Evolutionary conservation across 768 basidiomycete species (phyloP), one percentile per base, ranked within the genome.

Genomic region (Terana coerulea): DNA sequence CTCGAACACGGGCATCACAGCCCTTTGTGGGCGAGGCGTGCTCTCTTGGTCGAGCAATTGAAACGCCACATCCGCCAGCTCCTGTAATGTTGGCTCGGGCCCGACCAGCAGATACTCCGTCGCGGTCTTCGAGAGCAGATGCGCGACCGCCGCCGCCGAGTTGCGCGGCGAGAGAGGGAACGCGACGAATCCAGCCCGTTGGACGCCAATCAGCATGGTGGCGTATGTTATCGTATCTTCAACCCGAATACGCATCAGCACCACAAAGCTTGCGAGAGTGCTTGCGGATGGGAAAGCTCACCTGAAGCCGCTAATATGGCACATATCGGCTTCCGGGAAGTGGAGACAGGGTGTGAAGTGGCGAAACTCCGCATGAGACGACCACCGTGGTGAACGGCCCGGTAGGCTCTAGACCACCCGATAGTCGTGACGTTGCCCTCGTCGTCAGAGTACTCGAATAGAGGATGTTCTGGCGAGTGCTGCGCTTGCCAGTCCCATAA

Each of bases 401-500:
- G 39, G n/a, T 19, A 17, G 10, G 36, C 51, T n/a, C 53, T 46
- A 1, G 49, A 28, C 57, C 57, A 61, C 15, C 26, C 37, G 34
- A 64, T 53, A 3, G 39, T 37, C 22, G 33, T 46, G 33, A 34
- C 19, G 14, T 17, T 21, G 9, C 59, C 57, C 7, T 43, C 35
- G 15, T 41, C 55, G 35, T 63, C 60, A 2, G 54, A 52, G 49
- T 56, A 67, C 14, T 59, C 48, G 45, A 67, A 69, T 25, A 68
- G 19, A 11, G 67, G 65, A 51, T 72, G 69, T 15, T 60, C 47
- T 1, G 67, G 61, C 12, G 59, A 61, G 49, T 69, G 45, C 22
- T 56, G 34, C 3, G 51, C 40, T 39, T 73, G 67, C 61, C 61
- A 72, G 40, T 74, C 73, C 25, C 63, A 65, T 21, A 72, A 41